A percentile compares a stretch with the other conserved stretches of the same genome.
phyloP scores from a whole-genome alignment of 176 grass and related monocot species.

The Rhynchospora pubera region DNA sequence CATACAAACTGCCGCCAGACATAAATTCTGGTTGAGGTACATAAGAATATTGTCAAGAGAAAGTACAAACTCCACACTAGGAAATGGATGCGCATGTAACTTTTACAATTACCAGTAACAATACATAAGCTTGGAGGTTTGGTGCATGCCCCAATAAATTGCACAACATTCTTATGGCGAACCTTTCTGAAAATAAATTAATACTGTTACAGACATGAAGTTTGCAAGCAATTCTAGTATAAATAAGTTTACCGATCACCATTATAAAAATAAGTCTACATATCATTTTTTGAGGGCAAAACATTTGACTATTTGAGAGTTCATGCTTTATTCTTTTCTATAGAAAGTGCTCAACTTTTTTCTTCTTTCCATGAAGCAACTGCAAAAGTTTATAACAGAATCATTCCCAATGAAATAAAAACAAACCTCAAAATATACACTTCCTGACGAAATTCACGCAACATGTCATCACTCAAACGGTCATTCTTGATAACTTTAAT shows the following conservation, averaged over 20 bases:
- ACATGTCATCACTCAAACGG: conserved; percentile 24
- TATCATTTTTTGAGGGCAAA: background rate
- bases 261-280: background rate
- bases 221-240: background rate
- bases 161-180: conserved; percentile 51
- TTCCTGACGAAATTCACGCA: conserved; percentile 37
- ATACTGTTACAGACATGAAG: background rate
- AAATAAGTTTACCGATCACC: background rate
- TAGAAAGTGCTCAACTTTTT: background rate
- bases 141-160: conserved; percentile 44
- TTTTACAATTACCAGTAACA: conserved; percentile 32
- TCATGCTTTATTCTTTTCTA: background rate
- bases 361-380: background rate
- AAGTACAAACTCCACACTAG: conserved; percentile 8
- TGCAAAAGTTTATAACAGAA: background rate
- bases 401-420: background rate
- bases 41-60: conserved; percentile 1
- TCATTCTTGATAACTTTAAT: conserved; percentile 43
- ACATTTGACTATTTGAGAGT: background rate
- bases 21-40: conserved; percentile 31
- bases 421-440: conserved; percentile 39
- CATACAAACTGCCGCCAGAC: conserved; percentile 44
- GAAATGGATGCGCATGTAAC: background rate
- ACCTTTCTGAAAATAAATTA: conserved; percentile 32
- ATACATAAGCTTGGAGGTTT: conserved; percentile 38